Conservation (phyloP, 257 asterid genomes). For the Capsicum chinense region DNA sequence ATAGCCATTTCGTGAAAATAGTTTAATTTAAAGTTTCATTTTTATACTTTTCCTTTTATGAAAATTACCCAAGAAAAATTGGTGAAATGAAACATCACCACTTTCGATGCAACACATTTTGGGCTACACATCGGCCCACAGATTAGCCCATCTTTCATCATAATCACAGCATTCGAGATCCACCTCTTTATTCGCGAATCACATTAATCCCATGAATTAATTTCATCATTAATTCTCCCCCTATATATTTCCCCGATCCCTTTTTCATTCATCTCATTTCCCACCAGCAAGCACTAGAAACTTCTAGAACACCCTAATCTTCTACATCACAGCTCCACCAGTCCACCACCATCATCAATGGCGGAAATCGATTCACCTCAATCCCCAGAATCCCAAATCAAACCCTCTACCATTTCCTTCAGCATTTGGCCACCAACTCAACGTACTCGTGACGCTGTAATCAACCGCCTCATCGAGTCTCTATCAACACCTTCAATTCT, state of each 20-base stretch:
- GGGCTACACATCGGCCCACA: too few species aligned
- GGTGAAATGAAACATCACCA: too few species aligned
- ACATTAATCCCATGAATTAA: background rate
- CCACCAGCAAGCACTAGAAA: background rate
- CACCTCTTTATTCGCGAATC: background rate
- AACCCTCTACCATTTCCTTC: constrained; percentile 46
- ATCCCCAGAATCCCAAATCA: constrained; percentile 34
- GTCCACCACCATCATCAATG: constrained; percentile 38
- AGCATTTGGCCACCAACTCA: constrained; percentile 92
- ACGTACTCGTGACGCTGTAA: constrained; percentile 88
- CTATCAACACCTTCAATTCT: constrained; percentile 76
- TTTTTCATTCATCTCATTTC: background rate
- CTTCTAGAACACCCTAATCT: constrained; percentile 16
- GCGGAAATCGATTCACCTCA: constrained; percentile 39
- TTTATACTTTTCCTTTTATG: too few species aligned
- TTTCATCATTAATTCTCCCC: background rate
- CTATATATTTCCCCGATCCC: too few species aligned
- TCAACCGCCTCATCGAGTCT: constrained; percentile 71
- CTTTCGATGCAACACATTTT: too few species aligned
- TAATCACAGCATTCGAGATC: background rate
- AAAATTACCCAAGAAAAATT: too few species aligned
- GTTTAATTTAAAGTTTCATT: too few species aligned
- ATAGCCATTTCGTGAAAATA: too few species aligned
- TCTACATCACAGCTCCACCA: constrained; percentile 17
- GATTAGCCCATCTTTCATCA: too few species aligned